Percentiles rank a stretch among this genome's conserved stretches.
These are phyloP conservation scores for Lophiostoma macrostomum DNA, from an alignment of 495 filamentous ascomycete genomes.

Conservation along the genomic window DNA sequence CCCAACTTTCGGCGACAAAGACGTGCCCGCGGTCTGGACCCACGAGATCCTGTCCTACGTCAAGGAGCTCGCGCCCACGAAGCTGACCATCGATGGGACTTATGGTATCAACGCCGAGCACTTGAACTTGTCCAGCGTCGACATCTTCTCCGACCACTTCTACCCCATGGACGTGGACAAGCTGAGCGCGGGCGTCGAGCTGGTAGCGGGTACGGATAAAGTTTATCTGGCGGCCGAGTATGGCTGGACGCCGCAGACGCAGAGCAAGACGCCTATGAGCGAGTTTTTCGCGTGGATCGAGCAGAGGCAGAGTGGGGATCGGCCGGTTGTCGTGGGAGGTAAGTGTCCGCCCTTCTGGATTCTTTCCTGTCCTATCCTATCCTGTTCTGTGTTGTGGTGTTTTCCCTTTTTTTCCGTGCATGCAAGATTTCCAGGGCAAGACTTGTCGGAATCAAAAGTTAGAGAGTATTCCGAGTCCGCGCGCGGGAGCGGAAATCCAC, in stretches of 20 bases:
- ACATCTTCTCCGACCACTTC: conserved; percentile 54
- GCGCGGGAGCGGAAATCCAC: too few species aligned
- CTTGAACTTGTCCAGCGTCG: conserved; percentile 47
- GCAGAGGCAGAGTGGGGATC: conserved; percentile 34
- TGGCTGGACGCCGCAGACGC: conserved; percentile 47
- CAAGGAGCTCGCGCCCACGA: conserved; percentile 50
- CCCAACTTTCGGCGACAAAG: conserved; percentile 48
- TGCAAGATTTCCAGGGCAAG: neutral
- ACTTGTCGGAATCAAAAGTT: too few species aligned
- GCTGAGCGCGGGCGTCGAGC: conserved; percentile 44
- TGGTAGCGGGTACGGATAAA: conserved; percentile 44
- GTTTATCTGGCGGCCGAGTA: conserved; percentile 54
- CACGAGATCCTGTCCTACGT: conserved; percentile 48
- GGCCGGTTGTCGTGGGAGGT: conserved; percentile 44
- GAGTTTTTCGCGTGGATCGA: conserved; percentile 49
- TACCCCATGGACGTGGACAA: conserved; percentile 49
- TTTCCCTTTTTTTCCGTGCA: too few species aligned
- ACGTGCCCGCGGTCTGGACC: conserved; percentile 51
- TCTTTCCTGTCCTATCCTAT: too few species aligned
- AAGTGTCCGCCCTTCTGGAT: too few species aligned
- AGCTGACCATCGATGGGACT: conserved; percentile 54
- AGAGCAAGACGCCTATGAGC: conserved; percentile 39
- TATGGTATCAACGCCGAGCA: conserved; percentile 55
- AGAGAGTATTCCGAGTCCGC: too few species aligned
- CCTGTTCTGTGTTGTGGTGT: too few species aligned